These are phyloP conservation scores for Krasilnikovozyma curviuscula DNA, from an alignment of 768 basidiomycete species.

Conservation along the genomic window DNA sequence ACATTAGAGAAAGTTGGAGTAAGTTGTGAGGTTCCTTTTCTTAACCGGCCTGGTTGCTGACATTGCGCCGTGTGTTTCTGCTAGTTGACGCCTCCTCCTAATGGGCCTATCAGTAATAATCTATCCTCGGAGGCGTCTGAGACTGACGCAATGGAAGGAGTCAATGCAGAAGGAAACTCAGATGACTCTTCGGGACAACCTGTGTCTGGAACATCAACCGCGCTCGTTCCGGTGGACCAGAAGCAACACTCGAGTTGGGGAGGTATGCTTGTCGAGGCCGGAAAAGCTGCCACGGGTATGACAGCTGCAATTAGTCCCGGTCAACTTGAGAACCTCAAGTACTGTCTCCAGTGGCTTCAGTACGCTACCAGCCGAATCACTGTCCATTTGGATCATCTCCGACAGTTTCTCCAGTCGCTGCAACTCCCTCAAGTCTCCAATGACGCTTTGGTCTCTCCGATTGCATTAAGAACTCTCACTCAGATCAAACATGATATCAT, in stretches of 20 bases:
- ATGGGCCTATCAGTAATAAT: neutral
- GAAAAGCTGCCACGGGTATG: conserved; percentile 37
- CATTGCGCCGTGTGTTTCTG: neutral
- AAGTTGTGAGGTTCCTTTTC: conserved; percentile 4
- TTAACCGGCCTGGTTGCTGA: neutral
- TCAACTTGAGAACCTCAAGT: conserved; percentile 65
- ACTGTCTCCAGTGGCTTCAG: conserved; percentile 75
- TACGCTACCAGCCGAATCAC: conserved; percentile 77
- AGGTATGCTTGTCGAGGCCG: conserved; percentile 62
- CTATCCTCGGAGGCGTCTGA: neutral
- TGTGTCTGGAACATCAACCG: no score
- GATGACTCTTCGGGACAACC: neutral
- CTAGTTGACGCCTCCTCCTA: neutral
- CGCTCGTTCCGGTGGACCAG: no score
- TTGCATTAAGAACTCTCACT: conserved; percentile 41
- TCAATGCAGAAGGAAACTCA: neutral
- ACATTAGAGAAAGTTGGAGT: conserved; percentile 57
- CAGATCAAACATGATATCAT: conserved; percentile 64
- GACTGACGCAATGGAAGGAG: neutral
- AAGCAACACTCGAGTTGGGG: no score
- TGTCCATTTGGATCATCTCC: conserved; percentile 62
- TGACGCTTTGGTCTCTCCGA: conserved; percentile 28
- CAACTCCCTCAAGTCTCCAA: conserved; percentile 16
- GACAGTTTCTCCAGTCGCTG: conserved; percentile 54
- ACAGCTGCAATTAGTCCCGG: conserved; percentile 78